phyloP scores from a whole-genome alignment of 140 eudicot species.

The Eryngium alpinum region DNA sequence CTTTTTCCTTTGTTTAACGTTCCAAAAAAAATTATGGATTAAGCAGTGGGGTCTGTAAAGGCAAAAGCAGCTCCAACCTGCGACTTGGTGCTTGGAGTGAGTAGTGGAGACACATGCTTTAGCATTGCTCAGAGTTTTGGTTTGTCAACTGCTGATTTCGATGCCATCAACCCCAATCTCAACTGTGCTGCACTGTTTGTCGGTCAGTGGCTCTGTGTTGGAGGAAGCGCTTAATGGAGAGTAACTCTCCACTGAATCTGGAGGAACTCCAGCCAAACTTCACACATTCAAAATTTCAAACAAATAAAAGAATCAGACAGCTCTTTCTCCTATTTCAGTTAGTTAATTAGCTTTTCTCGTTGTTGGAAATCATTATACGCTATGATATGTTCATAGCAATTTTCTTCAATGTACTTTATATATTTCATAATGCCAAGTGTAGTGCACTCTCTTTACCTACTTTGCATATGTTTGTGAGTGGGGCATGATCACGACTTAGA shows the following conservation, averaged over 20 bases:
- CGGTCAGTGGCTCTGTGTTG: constrained; percentile 6
- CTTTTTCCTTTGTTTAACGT: neutral
- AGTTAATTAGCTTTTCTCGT: no score
- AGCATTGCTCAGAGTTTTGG: constrained; percentile 3
- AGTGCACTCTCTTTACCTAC: no score
- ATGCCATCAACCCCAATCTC: neutral
- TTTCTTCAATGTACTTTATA: no score
- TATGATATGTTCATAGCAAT: no score
- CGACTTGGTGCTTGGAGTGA: constrained; percentile 2
- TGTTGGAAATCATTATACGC: no score
- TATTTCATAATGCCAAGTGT: no score
- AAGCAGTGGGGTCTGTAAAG: neutral
- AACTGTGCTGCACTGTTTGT: neutral
- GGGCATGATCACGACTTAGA: no score
- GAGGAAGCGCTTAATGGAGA: neutral
- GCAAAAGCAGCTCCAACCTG: neutral
- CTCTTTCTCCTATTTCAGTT: no score
- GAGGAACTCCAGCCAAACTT: neutral
- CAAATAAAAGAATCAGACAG: no score
- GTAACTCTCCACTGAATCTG: neutral
- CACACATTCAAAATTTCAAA: no score
- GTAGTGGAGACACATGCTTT: constrained; percentile 2
- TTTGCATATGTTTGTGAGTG: no score
- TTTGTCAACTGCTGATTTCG: neutral
- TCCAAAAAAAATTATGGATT: neutral